Evolutionary conservation across 345 rosid species (phyloP).

Genomic region (Acer negundo): DNA sequence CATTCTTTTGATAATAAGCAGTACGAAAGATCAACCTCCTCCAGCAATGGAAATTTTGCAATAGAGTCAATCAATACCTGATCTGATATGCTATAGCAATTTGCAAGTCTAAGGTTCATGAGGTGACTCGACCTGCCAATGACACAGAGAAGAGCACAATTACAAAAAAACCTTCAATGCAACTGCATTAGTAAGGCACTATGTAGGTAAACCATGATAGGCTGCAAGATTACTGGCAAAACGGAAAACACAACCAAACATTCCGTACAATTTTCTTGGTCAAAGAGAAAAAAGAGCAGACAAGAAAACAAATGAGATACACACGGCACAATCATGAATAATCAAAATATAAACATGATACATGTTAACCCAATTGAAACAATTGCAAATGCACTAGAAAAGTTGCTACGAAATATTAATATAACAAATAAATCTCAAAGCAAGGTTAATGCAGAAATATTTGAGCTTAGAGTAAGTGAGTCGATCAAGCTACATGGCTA

Average conservation of each 20-base stretch:
- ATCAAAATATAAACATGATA: too few species aligned
- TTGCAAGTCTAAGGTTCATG: slow-evolving; percentile 44
- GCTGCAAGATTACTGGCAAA: background rate
- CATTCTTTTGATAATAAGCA: slow-evolving; percentile 31
- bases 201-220: background rate
- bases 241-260: background rate
- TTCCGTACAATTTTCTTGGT: background rate
- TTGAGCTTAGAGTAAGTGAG: background rate
- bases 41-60: slow-evolving; percentile 47
- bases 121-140: slow-evolving; percentile 48
- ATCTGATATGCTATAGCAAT: slow-evolving; percentile 37
- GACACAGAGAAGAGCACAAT: background rate
- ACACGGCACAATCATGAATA: background rate
- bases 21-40: slow-evolving; percentile 60
- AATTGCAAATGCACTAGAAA: background rate
- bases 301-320: background rate
- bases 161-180: background rate
- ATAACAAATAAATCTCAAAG: background rate
- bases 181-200: background rate
- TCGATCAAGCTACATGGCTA: background rate
- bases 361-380: background rate
- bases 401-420: background rate
- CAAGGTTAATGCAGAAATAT: background rate
- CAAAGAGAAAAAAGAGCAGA: background rate
- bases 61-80: slow-evolving; percentile 44